Percentiles rank a stretch among this genome's conserved stretches.
These are phyloP conservation scores for Phytophthora pluvialis DNA, from an alignment of 352 stramenopile species.

Conservation along the genomic window DNA sequence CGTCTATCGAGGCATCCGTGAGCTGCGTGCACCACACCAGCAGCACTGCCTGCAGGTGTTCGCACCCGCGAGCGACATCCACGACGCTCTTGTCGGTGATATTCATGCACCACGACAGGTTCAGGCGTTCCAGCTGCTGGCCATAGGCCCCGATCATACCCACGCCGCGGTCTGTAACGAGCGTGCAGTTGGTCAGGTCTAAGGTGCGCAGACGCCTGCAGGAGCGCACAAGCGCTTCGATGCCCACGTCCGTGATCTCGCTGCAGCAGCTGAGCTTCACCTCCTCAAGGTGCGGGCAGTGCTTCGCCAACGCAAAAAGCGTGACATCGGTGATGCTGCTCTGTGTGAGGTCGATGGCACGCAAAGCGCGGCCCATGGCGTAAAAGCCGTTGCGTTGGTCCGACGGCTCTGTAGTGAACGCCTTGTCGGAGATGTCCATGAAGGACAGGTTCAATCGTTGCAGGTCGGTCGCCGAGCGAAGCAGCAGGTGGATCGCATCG, in stretches of 20 bases:
- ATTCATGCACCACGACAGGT: constrained; percentile 90
- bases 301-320: constrained; percentile 64
- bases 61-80: constrained; percentile 68
- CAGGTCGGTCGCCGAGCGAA: constrained; percentile 64
- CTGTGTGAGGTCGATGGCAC: constrained; percentile 75
- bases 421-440: constrained; percentile 78
- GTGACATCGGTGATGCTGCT: constrained; percentile 73
- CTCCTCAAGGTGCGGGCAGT: constrained; percentile 70
- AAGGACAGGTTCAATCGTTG: constrained; percentile 84
- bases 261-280: constrained; percentile 79
- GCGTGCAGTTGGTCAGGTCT: constrained; percentile 81
- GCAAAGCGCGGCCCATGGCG: constrained; percentile 53
- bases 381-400: constrained; percentile 53
- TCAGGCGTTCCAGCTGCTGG: constrained; percentile 66
- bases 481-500: constrained; percentile 71
- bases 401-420: constrained; percentile 58
- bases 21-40: constrained; percentile 89
- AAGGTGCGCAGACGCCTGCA: constrained; percentile 63
- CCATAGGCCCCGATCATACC: constrained; percentile 55
- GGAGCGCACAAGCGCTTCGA: constrained; percentile 63
- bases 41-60: constrained; percentile 65
- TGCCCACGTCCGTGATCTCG: constrained; percentile 79
- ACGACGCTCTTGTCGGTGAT: constrained; percentile 87
- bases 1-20: constrained; percentile 68
- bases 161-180: constrained; percentile 81